Evolutionary conservation across 306 rosid species (phyloP), one percentile per base, ranked within the genome.

Genomic region (Medicago ruthenica): DNA sequence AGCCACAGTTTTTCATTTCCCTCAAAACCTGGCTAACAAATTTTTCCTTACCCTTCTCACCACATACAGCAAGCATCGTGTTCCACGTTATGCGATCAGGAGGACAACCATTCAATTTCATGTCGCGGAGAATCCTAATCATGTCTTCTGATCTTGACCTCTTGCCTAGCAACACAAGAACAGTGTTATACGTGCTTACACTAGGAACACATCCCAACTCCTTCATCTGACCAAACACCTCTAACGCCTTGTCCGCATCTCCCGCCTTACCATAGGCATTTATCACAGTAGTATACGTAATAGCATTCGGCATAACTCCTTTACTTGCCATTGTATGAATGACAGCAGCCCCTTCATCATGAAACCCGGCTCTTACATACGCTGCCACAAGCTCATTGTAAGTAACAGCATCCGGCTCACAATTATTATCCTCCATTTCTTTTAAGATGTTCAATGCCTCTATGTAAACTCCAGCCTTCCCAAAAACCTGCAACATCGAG

Each of bases 1-100:
- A 96, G 34, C 99, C 99, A 71, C 92, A 89, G 60, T 81, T 90
- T 84, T 86, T 90, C 99, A 96, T 96, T 85, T 92, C 97, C 82
- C 86, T 81, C 24, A 90, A 83, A 50, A 96, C 93, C 77, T 24
- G 89, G 48, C 76, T 87, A 81, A 96, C 91, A 83, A 83, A 83
- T 70, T 72, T 74, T 86, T 84, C 92, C 81, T 84, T 92, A 67
- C 96, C 98, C 83, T 85, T 88, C 73, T 87, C 92, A 42, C 98
- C 90, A 62, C 97, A 92, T 70, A 96, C 86, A 70, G 96, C 98
- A 54, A 96, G 93, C 92, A 96, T 83, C 12, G 97, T 88, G 80
- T 96, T 96, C 99, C 99, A 96, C 0, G 97, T 96, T 36, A 87
- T 76, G 6, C 87, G 92, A 77, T 90, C 85, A 22, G 99, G 99